These are phyloP conservation scores for Thermochaetoides dissita DNA, from an alignment of 2,329 filamentous ascomycete genomes.

Conservation along the genomic window DNA sequence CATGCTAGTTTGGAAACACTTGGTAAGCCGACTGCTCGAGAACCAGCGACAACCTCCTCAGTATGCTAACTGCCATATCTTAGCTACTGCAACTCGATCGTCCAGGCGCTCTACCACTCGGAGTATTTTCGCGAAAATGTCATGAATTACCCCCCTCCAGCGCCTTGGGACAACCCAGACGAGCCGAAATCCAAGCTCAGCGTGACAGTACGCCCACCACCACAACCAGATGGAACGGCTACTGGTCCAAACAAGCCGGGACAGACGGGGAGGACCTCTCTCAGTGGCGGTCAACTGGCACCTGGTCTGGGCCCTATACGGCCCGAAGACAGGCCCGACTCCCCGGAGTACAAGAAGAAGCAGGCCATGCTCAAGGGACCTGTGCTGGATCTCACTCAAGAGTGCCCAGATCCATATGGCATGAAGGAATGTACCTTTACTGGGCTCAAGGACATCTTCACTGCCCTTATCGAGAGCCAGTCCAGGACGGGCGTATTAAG, in stretches of 20 bases:
- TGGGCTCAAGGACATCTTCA: conserved; percentile 89
- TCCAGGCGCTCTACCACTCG: conserved; percentile 94
- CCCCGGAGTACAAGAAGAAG: conserved; percentile 96
- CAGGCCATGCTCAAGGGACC: conserved; percentile 79
- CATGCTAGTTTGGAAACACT: conserved; percentile 77
- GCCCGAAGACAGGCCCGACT: conserved; percentile 86
- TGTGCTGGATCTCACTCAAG: conserved; percentile 69
- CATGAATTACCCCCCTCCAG: conserved; percentile 70
- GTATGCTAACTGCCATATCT: conserved; percentile 4
- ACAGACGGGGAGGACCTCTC: conserved; percentile 30
- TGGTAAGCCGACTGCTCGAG: conserved; percentile 46
- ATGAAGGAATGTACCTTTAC: conserved; percentile 96
- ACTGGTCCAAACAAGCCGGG: conserved; percentile 29
- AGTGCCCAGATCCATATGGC: conserved; percentile 66
- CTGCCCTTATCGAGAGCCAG: conserved; percentile 68
- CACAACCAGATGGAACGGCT: conserved; percentile 36
- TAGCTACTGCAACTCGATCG: conserved; percentile 96
- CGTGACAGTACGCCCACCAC: conserved; percentile 44
- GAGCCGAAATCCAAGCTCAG: conserved; percentile 41
- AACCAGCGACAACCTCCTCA: background rate
- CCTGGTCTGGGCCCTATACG: conserved; percentile 42
- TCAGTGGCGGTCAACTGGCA: conserved; percentile 33
- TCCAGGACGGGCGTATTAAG: conserved; percentile 82
- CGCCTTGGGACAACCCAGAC: conserved; percentile 56
- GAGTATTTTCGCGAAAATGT: conserved; percentile 87